Evolutionary conservation across 1,284 basidiomycete species (phyloP).

Genomic region (Ganoderma boninense): DNA sequence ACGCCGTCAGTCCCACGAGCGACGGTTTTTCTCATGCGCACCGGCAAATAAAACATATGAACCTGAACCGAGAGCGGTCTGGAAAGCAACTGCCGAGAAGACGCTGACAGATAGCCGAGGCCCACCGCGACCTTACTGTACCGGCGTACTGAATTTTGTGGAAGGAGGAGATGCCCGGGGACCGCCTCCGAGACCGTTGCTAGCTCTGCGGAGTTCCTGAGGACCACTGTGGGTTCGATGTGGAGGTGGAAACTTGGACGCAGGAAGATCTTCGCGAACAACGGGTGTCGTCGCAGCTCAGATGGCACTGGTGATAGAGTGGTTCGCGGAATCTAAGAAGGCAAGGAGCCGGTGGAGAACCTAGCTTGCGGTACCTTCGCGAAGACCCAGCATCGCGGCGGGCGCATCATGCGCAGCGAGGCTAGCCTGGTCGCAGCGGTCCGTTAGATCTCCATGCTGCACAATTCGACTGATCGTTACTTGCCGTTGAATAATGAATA

Average conservation of each 20-base stretch:
- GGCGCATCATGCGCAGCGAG: slow-evolving; percentile 19
- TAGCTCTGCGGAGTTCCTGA: background rate
- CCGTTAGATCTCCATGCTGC: background rate
- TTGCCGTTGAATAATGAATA: background rate
- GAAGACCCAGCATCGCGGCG: slow-evolving; percentile 9
- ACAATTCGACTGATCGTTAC: slow-evolving; percentile 7
- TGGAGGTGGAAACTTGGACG: background rate
- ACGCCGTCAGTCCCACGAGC: background rate
- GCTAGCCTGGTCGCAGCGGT: slow-evolving; percentile 10
- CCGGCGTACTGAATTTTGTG: background rate
- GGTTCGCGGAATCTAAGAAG: background rate
- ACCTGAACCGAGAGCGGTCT: background rate
- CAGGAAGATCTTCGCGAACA: background rate
- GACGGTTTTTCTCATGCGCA: background rate
- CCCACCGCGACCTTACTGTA: background rate
- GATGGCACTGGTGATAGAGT: background rate
- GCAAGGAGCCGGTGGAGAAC: background rate
- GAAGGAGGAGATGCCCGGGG: background rate
- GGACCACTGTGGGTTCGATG: background rate
- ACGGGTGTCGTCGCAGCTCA: background rate
- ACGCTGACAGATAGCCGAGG: background rate
- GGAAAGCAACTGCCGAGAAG: background rate
- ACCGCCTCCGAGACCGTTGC: background rate
- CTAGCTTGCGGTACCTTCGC: background rate
- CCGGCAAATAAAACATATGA: background rate